phyloP scores from a whole-genome alignment of 208 protist genomes.

The Acanthamoeba sp. region DNA sequence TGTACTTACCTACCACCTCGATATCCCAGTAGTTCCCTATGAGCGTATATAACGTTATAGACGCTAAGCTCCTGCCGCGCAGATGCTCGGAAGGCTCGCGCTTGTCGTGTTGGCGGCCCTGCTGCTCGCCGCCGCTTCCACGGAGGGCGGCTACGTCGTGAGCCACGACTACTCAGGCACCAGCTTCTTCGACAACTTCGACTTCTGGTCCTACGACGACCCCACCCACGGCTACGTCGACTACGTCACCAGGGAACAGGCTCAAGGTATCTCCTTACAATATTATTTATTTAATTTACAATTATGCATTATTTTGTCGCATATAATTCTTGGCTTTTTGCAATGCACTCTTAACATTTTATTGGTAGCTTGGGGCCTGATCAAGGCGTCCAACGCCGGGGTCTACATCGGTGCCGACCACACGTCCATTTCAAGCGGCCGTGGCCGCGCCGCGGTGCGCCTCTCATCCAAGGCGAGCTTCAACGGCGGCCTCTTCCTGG shows the following conservation, averaged over 20 bases:
- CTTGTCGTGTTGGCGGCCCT: background rate
- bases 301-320: too few relatives aligned
- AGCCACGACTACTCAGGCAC: background rate
- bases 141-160: background rate
- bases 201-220: constrained; percentile 30
- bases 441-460: constrained; percentile 1
- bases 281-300: background rate
- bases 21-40: too few relatives aligned
- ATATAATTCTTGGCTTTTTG: too few relatives aligned
- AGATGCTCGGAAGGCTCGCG: background rate
- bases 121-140: background rate
- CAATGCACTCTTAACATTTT: background rate
- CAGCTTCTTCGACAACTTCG: constrained; percentile 48
- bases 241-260: constrained; percentile 6
- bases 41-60: too few relatives aligned
- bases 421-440: constrained; percentile 21
- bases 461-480: constrained; percentile 22
- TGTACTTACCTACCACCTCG: too few relatives aligned
- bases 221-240: constrained; percentile 53
- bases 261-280: background rate
- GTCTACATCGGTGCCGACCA: constrained; percentile 40
- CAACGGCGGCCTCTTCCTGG: constrained; percentile 17
- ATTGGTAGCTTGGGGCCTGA: background rate
- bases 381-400: background rate
- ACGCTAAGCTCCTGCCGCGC: too few relatives aligned